A percentile compares a stretch with the other conserved stretches of the same genome.
Evolutionary conservation across 495 filamentous ascomycete genomes (phyloP).

Genomic region (Annulohypoxylon stygium): DNA sequence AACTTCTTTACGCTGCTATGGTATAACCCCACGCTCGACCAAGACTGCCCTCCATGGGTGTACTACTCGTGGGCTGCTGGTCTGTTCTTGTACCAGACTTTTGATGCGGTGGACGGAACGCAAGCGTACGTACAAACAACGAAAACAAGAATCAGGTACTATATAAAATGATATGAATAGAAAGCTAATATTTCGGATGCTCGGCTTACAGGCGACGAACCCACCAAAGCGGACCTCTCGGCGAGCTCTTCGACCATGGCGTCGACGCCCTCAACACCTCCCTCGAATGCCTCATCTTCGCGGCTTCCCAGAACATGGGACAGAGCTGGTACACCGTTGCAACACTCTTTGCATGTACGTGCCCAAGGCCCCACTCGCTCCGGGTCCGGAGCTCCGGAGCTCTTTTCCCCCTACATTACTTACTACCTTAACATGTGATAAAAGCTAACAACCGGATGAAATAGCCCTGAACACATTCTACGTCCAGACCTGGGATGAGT

Average conservation of each 20-base stretch:
- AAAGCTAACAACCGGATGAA: constrained; percentile 41
- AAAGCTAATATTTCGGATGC: constrained; percentile 35
- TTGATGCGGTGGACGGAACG: constrained; percentile 95
- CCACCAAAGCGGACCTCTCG: constrained; percentile 90
- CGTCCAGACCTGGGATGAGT: constrained; percentile 99
- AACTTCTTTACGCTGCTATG: constrained; percentile 95
- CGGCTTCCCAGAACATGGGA: constrained; percentile 89
- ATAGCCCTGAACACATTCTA: constrained; percentile 90
- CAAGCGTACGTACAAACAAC: constrained; percentile 75
- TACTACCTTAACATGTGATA: background rate
- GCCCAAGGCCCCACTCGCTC: constrained; percentile 3
- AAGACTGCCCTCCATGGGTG: constrained; percentile 94
- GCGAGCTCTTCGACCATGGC: constrained; percentile 97
- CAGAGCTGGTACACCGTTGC: constrained; percentile 91
- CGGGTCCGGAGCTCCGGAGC: background rate
- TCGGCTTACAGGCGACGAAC: constrained; percentile 76
- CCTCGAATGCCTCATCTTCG: constrained; percentile 93
- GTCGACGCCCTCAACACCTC: constrained; percentile 96
- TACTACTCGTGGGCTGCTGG: constrained; percentile 92
- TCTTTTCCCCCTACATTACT: background rate
- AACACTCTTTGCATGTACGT: constrained; percentile 83
- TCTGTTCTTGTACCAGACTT: constrained; percentile 96
- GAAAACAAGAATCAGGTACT: background rate
- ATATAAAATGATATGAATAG: background rate
- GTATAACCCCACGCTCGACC: constrained; percentile 95